Evolutionary conservation across 1,284 basidiomycete species (phyloP).

Genomic region (Quambalaria eucalypti): DNA sequence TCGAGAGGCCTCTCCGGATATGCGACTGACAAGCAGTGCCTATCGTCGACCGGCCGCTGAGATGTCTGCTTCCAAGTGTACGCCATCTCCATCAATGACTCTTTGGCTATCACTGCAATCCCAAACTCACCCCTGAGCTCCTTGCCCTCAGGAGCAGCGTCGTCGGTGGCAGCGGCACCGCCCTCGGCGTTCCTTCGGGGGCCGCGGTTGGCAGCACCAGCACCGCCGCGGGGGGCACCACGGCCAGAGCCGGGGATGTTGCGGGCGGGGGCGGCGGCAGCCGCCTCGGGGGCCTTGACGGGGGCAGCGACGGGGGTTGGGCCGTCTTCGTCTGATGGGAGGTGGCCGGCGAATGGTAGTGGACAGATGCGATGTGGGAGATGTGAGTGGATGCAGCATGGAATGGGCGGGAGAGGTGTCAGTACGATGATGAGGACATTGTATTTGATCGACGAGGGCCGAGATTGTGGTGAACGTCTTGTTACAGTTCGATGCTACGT

Average conservation of each 20-base stretch:
- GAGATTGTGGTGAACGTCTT: no score
- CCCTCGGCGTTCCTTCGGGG: conserved; percentile 2
- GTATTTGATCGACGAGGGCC: no score
- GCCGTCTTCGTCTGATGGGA: conserved; percentile 29
- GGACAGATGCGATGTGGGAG: background rate
- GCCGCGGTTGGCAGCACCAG: conserved; percentile 5
- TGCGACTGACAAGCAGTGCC: no score
- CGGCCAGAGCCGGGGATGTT: conserved; percentile 28
- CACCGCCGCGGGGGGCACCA: conserved; percentile 1
- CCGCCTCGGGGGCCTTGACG: conserved; percentile 29
- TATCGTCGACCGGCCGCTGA: no score
- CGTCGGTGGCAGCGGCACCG: conserved; percentile 3
- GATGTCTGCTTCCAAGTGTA: no score
- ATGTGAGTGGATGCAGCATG: no score
- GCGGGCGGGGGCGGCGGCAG: conserved; percentile 25
- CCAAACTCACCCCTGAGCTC: background rate
- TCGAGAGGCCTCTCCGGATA: no score
- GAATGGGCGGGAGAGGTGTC: background rate
- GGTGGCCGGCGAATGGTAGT: background rate
- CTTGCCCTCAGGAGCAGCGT: no score
- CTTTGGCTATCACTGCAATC: no score
- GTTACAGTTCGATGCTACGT: no score
- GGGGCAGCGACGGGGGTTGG: conserved; percentile 20
- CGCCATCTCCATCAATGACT: no score
- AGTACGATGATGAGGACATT: no score